phyloP scores from a whole-genome alignment of 2,329 filamentous ascomycete genomes.

The Pseudogymnoascus sp. region DNA sequence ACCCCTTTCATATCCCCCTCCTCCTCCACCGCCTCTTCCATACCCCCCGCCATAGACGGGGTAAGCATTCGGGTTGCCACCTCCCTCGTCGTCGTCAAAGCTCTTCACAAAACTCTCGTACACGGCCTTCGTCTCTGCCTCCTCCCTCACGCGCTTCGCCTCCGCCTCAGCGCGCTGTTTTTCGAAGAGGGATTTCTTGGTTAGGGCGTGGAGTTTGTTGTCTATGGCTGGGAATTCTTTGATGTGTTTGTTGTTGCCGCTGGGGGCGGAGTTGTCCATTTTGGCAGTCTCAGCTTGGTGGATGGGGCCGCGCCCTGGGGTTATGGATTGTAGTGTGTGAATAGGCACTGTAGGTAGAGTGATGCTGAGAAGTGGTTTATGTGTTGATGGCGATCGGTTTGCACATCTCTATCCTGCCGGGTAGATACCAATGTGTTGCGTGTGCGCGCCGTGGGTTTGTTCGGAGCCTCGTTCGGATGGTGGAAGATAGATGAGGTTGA shows the following conservation, averaged over 20 bases:
- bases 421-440: not conserved
- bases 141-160: conserved; percentile 76
- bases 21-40: conserved; percentile 19
- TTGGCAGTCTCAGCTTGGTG: not conserved
- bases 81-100: conserved; percentile 52
- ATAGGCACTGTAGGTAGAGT: not conserved
- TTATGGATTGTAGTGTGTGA: not conserved
- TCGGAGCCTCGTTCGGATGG: not conserved
- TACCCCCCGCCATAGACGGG: conserved; percentile 14
- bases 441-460: not conserved
- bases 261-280: not conserved
- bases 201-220: conserved; percentile 69
- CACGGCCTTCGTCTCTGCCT: conserved; percentile 78
- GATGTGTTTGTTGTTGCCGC: conserved; percentile 23
- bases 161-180: conserved; percentile 83
- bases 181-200: conserved; percentile 83
- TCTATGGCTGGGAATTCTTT: conserved; percentile 61
- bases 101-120: conserved; percentile 83
- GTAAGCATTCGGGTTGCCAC: conserved; percentile 17
- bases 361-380: not conserved
- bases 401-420: not conserved
- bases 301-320: not conserved
- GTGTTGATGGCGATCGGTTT: not conserved
- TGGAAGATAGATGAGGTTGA: not conserved
- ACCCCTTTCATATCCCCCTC: conserved; percentile 21